Percentiles rank a stretch among this genome's conserved stretches.
Evolutionary conservation across 2,329 filamentous ascomycete species (phyloP).

Genomic region (Neophaeococcomyces aloes): DNA sequence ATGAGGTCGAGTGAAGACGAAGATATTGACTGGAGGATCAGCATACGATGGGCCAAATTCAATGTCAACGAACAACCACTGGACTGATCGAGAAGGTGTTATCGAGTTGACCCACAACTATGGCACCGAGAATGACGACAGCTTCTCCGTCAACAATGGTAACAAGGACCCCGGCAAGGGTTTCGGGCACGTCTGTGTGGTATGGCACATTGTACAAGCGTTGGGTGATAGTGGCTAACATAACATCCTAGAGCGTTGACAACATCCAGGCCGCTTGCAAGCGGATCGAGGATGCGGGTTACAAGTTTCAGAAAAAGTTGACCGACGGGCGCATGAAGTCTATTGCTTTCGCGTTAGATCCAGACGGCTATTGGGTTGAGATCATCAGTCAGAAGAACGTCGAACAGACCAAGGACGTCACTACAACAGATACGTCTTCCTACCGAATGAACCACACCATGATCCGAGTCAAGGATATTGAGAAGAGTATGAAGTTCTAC

Average conservation of each 20-base stretch:
- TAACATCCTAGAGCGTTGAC: slow-evolving; percentile 46
- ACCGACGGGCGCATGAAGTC: slow-evolving; percentile 75
- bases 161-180: slow-evolving; percentile 80
- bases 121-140: slow-evolving; percentile 74
- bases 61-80: slow-evolving; percentile 61
- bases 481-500: slow-evolving; percentile 68
- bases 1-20: neutral
- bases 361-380: slow-evolving; percentile 65
- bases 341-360: slow-evolving; percentile 85
- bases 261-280: slow-evolving; percentile 82
- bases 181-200: slow-evolving; percentile 76
- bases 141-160: slow-evolving; percentile 74
- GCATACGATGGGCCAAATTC: slow-evolving; percentile 72
- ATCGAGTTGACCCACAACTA: slow-evolving; percentile 79
- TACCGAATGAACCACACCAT: slow-evolving; percentile 65
- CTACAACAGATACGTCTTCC: slow-evolving; percentile 59
- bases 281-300: slow-evolving; percentile 79
- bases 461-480: slow-evolving; percentile 78
- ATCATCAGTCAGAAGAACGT: slow-evolving; percentile 54
- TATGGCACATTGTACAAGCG: neutral
- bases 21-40: neutral
- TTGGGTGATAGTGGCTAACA: neutral
- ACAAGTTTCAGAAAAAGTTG: slow-evolving; percentile 91
- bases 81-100: slow-evolving; percentile 74
- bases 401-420: slow-evolving; percentile 61